phyloP scores from a whole-genome alignment of 1,284 basidiomycete genomes.

The Thelephora terrestris region DNA sequence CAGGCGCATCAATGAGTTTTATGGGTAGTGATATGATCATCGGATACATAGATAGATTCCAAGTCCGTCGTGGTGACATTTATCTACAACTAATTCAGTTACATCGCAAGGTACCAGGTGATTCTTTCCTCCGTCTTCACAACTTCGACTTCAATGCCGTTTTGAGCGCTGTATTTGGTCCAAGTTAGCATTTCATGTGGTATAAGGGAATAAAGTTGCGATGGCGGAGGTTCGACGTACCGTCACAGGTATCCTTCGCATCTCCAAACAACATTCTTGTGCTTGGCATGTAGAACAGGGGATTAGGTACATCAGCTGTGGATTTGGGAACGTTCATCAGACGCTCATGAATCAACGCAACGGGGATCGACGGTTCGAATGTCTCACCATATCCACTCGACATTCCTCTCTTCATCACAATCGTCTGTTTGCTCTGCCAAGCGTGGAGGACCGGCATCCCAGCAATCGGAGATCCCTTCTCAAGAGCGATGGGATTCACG shows the following conservation, averaged over 20 bases:
- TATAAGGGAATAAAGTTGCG: too few species aligned
- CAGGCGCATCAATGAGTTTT: too few species aligned
- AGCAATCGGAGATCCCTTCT: conserved; percentile 75
- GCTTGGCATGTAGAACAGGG: conserved; percentile 82
- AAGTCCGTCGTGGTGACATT: too few species aligned
- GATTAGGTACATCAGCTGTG: conserved; percentile 77
- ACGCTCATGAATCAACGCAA: conserved; percentile 4
- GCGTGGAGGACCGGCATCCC: conserved; percentile 85
- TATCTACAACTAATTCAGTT: too few species aligned
- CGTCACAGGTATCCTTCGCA: conserved; percentile 79
- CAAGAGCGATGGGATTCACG: conserved; percentile 82
- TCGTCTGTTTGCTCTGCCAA: conserved; percentile 84
- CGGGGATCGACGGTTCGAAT: conserved; percentile 4
- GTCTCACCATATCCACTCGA: conserved; percentile 67
- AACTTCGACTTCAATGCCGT: too few species aligned
- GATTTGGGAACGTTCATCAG: neutral
- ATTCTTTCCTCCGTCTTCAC: too few species aligned
- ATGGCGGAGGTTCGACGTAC: conserved; percentile 27
- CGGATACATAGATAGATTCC: too few species aligned
- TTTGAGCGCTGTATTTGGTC: too few species aligned
- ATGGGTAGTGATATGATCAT: too few species aligned
- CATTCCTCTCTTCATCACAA: conserved; percentile 86
- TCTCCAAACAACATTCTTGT: conserved; percentile 87
- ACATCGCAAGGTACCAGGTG: too few species aligned
- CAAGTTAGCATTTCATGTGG: too few species aligned